Evolutionary conservation across 192 early-diverging fungal species (phyloP).

Genomic region (Umbelopsis sp.): DNA sequence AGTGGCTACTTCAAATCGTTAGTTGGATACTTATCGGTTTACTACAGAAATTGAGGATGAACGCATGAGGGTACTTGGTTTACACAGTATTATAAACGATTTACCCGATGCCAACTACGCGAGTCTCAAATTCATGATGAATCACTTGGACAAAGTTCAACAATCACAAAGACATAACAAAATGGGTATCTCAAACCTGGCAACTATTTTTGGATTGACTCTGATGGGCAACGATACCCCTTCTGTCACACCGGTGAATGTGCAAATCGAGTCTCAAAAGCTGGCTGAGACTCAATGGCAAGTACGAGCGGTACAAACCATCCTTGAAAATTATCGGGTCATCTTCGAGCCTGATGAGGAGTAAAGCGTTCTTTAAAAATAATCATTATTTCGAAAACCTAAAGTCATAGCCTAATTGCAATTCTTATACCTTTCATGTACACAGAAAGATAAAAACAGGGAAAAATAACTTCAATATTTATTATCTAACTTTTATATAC

Average conservation of each 20-base stretch:
- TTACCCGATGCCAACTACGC: constrained; percentile 84
- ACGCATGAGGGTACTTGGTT: constrained; percentile 53
- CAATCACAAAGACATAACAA: constrained; percentile 75
- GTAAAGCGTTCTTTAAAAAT: constrained; percentile 20
- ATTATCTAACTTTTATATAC: neutral
- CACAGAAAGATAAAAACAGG: neutral
- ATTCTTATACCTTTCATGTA: neutral
- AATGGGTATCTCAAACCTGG: constrained; percentile 86
- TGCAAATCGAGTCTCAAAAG: constrained; percentile 21
- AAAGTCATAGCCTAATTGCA: constrained; percentile 9
- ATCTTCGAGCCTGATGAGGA: constrained; percentile 67
- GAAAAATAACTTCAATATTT: neutral
- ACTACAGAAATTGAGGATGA: constrained; percentile 64
- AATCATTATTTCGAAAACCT: constrained; percentile 3
- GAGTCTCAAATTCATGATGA: constrained; percentile 80
- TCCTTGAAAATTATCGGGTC: constrained; percentile 58
- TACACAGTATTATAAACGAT: constrained; percentile 74
- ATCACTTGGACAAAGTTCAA: constrained; percentile 82
- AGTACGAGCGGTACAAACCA: constrained; percentile 60
- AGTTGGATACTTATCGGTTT: neutral
- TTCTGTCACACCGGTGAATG: constrained; percentile 47
- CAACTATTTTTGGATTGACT: constrained; percentile 92
- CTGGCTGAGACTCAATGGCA: constrained; percentile 62
- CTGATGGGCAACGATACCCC: constrained; percentile 58
- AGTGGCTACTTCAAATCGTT: neutral